phyloP scores from a whole-genome alignment of 73 alveolate species.

The Tetrahymena elliotti region DNA sequence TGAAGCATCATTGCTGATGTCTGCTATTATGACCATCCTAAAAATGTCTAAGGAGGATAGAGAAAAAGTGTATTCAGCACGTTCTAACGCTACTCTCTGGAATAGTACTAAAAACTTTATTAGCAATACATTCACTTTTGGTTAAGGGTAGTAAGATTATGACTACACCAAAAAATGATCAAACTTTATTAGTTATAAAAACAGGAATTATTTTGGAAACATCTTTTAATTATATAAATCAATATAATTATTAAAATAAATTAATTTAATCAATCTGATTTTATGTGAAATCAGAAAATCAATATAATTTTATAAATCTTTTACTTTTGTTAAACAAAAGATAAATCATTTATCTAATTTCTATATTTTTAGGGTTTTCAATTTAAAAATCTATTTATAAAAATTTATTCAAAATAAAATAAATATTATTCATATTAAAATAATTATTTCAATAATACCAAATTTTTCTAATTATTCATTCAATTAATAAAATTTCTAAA shows the following conservation, averaged over 20 bases:
- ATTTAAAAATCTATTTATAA: no score
- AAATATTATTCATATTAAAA: no score
- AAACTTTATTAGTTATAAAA: neutral
- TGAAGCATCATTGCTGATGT: constrained; percentile 29
- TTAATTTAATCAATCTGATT: neutral
- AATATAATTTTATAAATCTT: no score
- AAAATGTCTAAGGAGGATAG: constrained; percentile 36
- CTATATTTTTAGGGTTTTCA: no score
- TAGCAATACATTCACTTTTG: neutral
- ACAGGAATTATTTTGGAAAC: neutral
- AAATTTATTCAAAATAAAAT: no score
- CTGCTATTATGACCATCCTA: constrained; percentile 33
- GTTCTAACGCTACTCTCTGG: neutral
- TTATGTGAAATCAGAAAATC: neutral
- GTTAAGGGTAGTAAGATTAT: neutral
- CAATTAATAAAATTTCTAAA: no score
- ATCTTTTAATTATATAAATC: no score
- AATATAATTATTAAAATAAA: no score
- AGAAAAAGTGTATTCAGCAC: constrained; percentile 7
- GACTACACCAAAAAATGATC: neutral
- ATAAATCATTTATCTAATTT: no score
- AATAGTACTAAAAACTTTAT: neutral
- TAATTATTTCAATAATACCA: no score
- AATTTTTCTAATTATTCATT: no score
- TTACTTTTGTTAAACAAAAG: no score